Evolutionary conservation across 1,284 basidiomycete species (phyloP).

Genomic region (Cutaneotrichosporon cavernicola): DNA sequence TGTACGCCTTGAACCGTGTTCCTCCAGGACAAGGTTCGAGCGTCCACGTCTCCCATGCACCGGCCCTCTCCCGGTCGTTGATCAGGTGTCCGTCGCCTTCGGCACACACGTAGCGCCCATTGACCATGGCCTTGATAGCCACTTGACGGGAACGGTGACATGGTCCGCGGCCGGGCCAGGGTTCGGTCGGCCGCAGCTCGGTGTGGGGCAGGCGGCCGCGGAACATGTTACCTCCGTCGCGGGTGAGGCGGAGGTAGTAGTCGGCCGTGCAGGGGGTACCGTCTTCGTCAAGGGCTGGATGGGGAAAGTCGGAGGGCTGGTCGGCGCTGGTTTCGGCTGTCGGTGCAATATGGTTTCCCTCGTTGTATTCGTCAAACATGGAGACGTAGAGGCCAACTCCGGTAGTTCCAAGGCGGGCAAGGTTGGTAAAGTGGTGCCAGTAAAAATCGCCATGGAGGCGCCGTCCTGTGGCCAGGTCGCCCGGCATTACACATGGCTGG

Average conservation of each 20-base stretch:
- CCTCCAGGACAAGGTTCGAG: constrained; percentile 1
- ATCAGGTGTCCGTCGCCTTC: constrained; percentile 16
- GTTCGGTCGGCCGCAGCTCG: constrained; percentile 20
- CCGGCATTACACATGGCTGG: constrained; percentile 28
- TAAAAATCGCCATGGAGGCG: constrained; percentile 26
- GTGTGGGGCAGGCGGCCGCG: constrained; percentile 11
- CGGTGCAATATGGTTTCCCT: constrained; percentile 27
- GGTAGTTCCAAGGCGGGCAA: constrained; percentile 8
- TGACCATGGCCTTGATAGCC: constrained; percentile 13
- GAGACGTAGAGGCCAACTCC: constrained; percentile 21
- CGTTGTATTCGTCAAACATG: constrained; percentile 31
- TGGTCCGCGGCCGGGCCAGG: constrained; percentile 20
- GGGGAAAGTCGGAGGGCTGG: constrained; percentile 22
- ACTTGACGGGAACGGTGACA: constrained; percentile 8
- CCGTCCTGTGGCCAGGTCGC: constrained; percentile 20
- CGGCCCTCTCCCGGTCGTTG: constrained; percentile 8
- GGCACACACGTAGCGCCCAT: constrained; percentile 19
- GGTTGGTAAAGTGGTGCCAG: constrained; percentile 28
- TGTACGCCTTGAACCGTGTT: neutral
- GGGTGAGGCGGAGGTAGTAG: constrained; percentile 28
- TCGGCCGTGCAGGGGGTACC: constrained; percentile 24
- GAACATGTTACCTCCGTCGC: constrained; percentile 23
- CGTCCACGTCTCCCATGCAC: constrained; percentile 17
- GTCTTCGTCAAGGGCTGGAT: constrained; percentile 26
- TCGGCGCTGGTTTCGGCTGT: constrained; percentile 22